Percentiles rank a stretch among this genome's conserved stretches.
These are phyloP conservation scores for Panaeolus papilionaceus DNA, from an alignment of 768 basidiomycete genomes.

Conservation along the genomic window DNA sequence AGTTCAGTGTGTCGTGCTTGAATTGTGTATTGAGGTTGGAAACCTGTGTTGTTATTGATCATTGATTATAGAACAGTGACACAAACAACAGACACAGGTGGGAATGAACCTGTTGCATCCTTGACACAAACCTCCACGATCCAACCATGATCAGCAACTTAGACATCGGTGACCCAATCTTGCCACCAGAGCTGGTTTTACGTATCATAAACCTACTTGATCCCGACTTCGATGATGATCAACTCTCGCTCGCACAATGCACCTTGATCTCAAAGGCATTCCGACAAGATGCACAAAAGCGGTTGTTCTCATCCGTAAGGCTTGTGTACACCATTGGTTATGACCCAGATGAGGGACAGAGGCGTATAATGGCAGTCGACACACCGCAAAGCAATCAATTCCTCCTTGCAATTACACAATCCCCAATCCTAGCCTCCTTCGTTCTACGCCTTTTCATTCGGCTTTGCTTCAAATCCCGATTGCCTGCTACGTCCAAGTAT, in stretches of 20 bases:
- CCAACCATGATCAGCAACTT: too few species aligned
- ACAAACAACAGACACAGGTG: too few species aligned
- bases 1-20: too few species aligned
- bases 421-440: neutral
- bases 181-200: neutral
- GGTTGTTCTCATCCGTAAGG: neutral
- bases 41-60: too few species aligned
- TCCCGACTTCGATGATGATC: neutral
- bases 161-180: too few species aligned
- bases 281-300: neutral
- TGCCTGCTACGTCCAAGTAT: too few species aligned
- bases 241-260: neutral
- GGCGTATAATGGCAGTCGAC: neutral
- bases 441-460: neutral
- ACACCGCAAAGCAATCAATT: neutral
- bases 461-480: too few species aligned
- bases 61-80: too few species aligned
- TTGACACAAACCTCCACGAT: too few species aligned
- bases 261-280: neutral
- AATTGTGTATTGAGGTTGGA: too few species aligned
- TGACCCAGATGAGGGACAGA: neutral
- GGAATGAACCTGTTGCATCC: too few species aligned
- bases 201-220: neutral
- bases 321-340: neutral
- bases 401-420: neutral